Base-by-base conservation (phyloP, 2,329 filamentous ascomycete genomes). In the Shiraia bambusicola region DNA sequence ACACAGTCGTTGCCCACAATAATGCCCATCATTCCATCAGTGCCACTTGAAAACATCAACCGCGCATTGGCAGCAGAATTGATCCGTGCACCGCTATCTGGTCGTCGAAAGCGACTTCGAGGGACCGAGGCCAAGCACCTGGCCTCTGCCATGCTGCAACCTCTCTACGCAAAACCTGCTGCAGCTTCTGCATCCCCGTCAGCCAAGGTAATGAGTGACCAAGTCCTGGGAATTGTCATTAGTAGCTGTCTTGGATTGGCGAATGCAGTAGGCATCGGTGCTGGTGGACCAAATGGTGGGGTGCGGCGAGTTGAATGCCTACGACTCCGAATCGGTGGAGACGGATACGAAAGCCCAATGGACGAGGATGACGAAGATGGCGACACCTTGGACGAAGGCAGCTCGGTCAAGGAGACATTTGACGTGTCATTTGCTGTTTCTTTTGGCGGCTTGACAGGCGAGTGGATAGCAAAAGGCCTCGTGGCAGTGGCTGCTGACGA, bases 51-150 rank as follows among this genome's bases (percentile, higher is more conserved):
- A 43, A 63, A 62, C 8, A 54, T 77, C 8, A 73, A 75, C 42
- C 69, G 74, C 15, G 68, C 69, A 2, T 58, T 77, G 10, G 69
- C 72, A 5, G 69, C 69, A 27, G 73, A 76, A 42, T 63, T 77
- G 3, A 69, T 77, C 15, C 72, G 72, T 14, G 73, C 73, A 6
- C 68, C 69, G 3, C 53, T 76, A 0, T 54, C 57, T 4, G 72
- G 72, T 9, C 66, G 72, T 0, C 52, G 58, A 22, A 70, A 68
- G 42, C 66, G 72, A 11, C 58, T 77, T 6, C 64, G 65, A 15
- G 69, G 73, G 29, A 69, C 70, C 14, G 74, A 76, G 61, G 73
- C 73, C 2, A 76, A 73, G 42, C 63, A 65, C 4, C 65, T 77
- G 7, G 73, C 74, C 3, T 67, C 71, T 9, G 60, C 70, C 1